phyloP scores from a whole-genome alignment of 495 filamentous ascomycete species.

The Trichoderma gamsii region DNA sequence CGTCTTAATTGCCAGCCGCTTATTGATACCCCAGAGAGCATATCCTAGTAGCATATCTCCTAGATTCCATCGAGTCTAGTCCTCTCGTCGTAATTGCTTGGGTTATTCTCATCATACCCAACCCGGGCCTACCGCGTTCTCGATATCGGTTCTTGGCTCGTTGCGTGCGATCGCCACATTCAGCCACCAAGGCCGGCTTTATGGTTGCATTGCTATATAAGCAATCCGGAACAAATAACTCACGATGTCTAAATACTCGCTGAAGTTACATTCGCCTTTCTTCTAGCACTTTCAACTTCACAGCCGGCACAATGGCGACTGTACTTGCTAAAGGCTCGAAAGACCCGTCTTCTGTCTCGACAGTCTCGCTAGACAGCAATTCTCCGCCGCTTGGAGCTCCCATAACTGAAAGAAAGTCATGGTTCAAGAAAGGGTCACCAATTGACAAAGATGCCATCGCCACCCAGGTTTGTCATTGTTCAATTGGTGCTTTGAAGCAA shows the following conservation, averaged over 20 bases:
- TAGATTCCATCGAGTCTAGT: constrained; percentile 7
- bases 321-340: neutral
- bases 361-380: neutral
- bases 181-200: neutral
- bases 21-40: neutral
- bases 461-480: neutral
- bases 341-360: neutral
- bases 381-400: neutral
- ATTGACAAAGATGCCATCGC: constrained; percentile 8
- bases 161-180: constrained; percentile 11
- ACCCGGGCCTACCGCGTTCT: neutral
- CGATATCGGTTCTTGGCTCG: neutral
- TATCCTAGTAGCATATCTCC: neutral
- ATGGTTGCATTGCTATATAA: constrained; percentile 2
- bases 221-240: neutral
- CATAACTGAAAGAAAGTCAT: neutral
- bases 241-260: neutral
- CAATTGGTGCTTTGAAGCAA: neutral
- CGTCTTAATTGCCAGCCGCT: neutral
- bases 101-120: constrained; percentile 3
- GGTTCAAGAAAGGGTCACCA: neutral
- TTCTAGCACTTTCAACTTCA: neutral
- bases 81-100: constrained; percentile 10
- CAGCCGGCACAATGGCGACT: neutral
- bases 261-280: neutral